Evolutionary conservation across 306 rosid genomes (phyloP), one percentile per base, ranked within the genome.

Genomic region (Cicer arietinum): DNA sequence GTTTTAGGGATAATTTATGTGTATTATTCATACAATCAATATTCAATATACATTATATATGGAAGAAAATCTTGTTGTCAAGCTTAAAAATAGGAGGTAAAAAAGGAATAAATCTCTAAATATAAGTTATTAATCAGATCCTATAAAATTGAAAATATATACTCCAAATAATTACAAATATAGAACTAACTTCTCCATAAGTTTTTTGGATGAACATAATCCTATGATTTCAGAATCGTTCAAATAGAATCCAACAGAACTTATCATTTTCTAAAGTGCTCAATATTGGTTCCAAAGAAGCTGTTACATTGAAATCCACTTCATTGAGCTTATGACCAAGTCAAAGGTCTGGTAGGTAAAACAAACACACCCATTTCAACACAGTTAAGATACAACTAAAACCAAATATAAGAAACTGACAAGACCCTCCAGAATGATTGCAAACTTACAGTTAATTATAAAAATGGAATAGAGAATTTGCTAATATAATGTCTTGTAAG

Each of bases 271-370:
- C 35, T 3, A 30, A 30, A 3, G 35, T 3, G 35, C 35, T 30
- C 35, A 30, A 30, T 30, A 30, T 30, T 30, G 35, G 35, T 30
- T 30, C 35, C 35, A 30, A 30, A 30, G 5, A 30, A 30, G 35
- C 35, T 30, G 35, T 30, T 30, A 30, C 35, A 30, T 0, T 30
- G 35, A 30, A 30, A 30, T 30, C 35, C 35, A 30, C 35, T 30
- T 30, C 35, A 30, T 30, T 30, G 35, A 30, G 35, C 35, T 30
- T 30, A 92, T 94, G 58, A 88, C 93, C 86, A 94, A 80, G 86
- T 94, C 99, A 84, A 94, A 92, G 48, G 85, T 81, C 96, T 91
- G 80, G 46, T 70, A 45, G 22, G 53, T 25, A 25, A 4, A 81
- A 75, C 56, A 18, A 61, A 37, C 6, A 65, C 22, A 44, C 14